A percentile compares a stretch with the other conserved stretches of the same genome.
Conservation (phyloP, 768 basidiomycete species). For the Asterophora lycoperdoides region DNA sequence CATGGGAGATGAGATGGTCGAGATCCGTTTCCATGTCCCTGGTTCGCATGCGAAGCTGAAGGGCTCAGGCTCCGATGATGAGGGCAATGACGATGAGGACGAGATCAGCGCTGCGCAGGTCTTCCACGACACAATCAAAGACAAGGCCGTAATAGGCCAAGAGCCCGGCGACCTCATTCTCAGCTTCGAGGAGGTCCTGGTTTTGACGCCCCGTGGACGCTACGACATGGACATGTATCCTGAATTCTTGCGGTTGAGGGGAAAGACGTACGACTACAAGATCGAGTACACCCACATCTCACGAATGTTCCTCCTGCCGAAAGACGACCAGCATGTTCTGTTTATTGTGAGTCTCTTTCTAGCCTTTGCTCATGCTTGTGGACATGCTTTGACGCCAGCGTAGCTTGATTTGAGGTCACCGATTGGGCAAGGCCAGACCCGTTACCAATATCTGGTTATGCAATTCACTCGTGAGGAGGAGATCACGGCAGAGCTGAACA, state of each 20-base stretch:
- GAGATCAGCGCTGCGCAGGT: constrained; percentile 91
- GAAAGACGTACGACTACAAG: constrained; percentile 99
- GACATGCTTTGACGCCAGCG: constrained; percentile 4
- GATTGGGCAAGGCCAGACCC: constrained; percentile 95
- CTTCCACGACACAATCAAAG: constrained; percentile 95
- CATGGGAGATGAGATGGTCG: constrained; percentile 82
- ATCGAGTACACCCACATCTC: constrained; percentile 87
- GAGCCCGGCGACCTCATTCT: constrained; percentile 88
- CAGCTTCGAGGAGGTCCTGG: constrained; percentile 92
- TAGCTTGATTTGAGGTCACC: constrained; percentile 90
- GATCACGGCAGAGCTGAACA: constrained; percentile 91
- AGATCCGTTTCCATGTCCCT: constrained; percentile 95
- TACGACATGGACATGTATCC: constrained; percentile 99
- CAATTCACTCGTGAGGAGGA: constrained; percentile 97
- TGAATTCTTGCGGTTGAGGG: constrained; percentile 90
- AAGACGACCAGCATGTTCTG: constrained; percentile 93
- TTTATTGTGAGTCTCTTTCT: constrained; percentile 71
- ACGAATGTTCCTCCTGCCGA: constrained; percentile 87
- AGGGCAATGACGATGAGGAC: constrained; percentile 66
- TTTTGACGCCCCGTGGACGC: constrained; percentile 92
- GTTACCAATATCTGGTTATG: constrained; percentile 97
- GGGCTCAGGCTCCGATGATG: constrained; percentile 63
- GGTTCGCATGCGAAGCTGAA: constrained; percentile 60
- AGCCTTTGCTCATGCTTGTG: background rate
- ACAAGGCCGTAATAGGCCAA: constrained; percentile 91